Evolutionary conservation across 1,284 basidiomycete species (phyloP).

Genomic region (Naganishia albida): DNA sequence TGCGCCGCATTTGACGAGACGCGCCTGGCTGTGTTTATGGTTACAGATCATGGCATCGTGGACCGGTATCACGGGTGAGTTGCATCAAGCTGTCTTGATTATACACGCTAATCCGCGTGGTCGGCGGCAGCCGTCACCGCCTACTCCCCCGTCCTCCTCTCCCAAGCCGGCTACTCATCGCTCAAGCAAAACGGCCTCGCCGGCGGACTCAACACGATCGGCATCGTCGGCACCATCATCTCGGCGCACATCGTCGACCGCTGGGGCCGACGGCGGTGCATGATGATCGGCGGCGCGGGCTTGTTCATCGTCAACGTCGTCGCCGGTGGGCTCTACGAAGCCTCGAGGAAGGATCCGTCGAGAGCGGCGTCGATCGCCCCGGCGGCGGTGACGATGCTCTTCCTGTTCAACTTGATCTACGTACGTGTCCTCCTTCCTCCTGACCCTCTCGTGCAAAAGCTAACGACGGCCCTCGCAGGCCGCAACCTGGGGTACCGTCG

Average conservation of each 20-base stretch:
- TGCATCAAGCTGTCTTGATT: not conserved
- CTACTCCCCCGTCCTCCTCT: conserved; percentile 38
- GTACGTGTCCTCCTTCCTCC: not conserved
- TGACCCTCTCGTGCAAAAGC: not conserved
- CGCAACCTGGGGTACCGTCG: conserved; percentile 36
- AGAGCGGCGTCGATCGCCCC: conserved; percentile 36
- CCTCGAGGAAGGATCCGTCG: conserved; percentile 33
- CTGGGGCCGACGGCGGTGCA: conserved; percentile 47
- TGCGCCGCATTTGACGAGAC: conserved; percentile 36
- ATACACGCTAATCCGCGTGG: conserved; percentile 2
- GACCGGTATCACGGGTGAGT: conserved; percentile 35
- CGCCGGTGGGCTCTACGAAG: conserved; percentile 42
- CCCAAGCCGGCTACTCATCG: conserved; percentile 38
- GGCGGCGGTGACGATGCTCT: conserved; percentile 51
- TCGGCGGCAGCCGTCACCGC: conserved; percentile 36
- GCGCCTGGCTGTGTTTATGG: conserved; percentile 41
- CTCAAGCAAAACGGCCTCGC: conserved; percentile 41
- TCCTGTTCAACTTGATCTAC: conserved; percentile 53
- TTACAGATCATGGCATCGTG: conserved; percentile 41
- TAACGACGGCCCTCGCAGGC: not conserved
- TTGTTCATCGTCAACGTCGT: conserved; percentile 44
- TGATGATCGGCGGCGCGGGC: conserved; percentile 47
- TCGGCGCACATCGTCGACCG: conserved; percentile 46
- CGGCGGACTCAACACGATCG: conserved; percentile 40
- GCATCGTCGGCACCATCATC: conserved; percentile 41